Evolutionary conservation across 495 filamentous ascomycete genomes (phyloP).

Genomic region (Letharia lupina): DNA sequence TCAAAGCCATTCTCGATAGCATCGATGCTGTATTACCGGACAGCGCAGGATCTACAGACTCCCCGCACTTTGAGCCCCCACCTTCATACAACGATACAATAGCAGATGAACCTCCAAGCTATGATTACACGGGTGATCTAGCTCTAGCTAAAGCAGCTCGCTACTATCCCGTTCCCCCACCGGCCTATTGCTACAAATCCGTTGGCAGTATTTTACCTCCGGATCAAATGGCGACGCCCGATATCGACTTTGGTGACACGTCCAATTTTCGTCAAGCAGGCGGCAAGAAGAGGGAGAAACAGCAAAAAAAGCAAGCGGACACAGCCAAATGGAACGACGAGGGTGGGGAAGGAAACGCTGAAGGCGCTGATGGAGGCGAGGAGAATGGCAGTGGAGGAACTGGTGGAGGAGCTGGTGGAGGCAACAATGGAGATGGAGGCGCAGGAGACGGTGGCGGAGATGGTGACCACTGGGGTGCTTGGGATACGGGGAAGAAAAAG

Average conservation of each 20-base stretch:
- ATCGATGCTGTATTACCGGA: neutral
- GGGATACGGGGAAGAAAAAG: slow-evolving; percentile 36
- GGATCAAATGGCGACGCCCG: slow-evolving; percentile 28
- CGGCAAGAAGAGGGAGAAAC: slow-evolving; percentile 37
- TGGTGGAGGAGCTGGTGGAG: slow-evolving; percentile 23
- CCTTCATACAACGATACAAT: slow-evolving; percentile 40
- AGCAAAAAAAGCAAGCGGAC: slow-evolving; percentile 30
- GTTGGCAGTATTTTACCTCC: slow-evolving; percentile 28
- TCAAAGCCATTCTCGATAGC: slow-evolving; percentile 6
- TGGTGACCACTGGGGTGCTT: slow-evolving; percentile 35
- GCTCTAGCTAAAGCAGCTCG: neutral
- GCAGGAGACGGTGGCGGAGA: slow-evolving; percentile 32
- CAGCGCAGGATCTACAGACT: neutral
- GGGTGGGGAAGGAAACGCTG: slow-evolving; percentile 28
- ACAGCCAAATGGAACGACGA: slow-evolving; percentile 27
- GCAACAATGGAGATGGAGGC: slow-evolving; percentile 30
- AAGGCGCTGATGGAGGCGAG: slow-evolving; percentile 25
- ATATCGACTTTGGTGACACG: slow-evolving; percentile 46
- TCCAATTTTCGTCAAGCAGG: slow-evolving; percentile 42
- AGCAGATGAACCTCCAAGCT: slow-evolving; percentile 38
- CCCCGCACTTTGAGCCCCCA: slow-evolving; percentile 25
- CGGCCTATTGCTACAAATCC: slow-evolving; percentile 28
- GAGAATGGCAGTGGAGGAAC: slow-evolving; percentile 28
- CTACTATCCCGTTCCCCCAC: slow-evolving; percentile 27
- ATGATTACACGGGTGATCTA: slow-evolving; percentile 19